phyloP scores from a whole-genome alignment of 192 early-diverging fungal species.

The Oehlia diaphana region DNA sequence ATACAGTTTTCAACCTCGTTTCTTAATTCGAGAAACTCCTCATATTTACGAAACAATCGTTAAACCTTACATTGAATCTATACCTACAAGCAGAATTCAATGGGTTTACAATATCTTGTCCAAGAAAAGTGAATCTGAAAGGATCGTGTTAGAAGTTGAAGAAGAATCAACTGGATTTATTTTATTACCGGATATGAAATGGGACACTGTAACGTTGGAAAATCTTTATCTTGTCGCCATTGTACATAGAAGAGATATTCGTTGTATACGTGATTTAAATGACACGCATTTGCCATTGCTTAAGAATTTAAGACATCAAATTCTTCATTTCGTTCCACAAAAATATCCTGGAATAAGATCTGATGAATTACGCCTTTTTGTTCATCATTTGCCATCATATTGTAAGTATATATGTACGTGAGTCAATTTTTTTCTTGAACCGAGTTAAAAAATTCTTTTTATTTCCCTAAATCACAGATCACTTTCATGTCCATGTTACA shows the following conservation, averaged over 20 bases:
- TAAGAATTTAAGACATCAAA: constrained; percentile 58
- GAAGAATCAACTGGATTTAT: constrained; percentile 68
- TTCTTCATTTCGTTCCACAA: constrained; percentile 43
- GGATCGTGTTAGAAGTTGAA: constrained; percentile 60
- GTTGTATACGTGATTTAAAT: constrained; percentile 64
- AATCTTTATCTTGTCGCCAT: constrained; percentile 70
- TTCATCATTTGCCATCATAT: constrained; percentile 83
- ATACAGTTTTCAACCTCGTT: constrained; percentile 62
- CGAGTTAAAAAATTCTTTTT: neutral
- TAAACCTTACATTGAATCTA: constrained; percentile 61
- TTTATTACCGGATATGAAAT: constrained; percentile 80
- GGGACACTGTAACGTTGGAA: constrained; percentile 63
- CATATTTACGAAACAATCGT: constrained; percentile 53
- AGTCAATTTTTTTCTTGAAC: neutral
- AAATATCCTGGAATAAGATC: constrained; percentile 48
- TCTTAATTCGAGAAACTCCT: constrained; percentile 65
- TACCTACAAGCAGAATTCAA: constrained; percentile 59
- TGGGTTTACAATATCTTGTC: constrained; percentile 82
- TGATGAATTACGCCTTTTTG: constrained; percentile 66
- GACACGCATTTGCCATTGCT: constrained; percentile 61
- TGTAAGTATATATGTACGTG: constrained; percentile 43
- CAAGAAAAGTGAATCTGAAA: constrained; percentile 63
- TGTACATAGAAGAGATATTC: constrained; percentile 52
- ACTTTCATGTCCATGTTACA: constrained; percentile 79
- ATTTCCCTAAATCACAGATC: constrained; percentile 44